Conservation (phyloP, 495 filamentous ascomycete species). For the Lasiosphaeria hispida region DNA sequence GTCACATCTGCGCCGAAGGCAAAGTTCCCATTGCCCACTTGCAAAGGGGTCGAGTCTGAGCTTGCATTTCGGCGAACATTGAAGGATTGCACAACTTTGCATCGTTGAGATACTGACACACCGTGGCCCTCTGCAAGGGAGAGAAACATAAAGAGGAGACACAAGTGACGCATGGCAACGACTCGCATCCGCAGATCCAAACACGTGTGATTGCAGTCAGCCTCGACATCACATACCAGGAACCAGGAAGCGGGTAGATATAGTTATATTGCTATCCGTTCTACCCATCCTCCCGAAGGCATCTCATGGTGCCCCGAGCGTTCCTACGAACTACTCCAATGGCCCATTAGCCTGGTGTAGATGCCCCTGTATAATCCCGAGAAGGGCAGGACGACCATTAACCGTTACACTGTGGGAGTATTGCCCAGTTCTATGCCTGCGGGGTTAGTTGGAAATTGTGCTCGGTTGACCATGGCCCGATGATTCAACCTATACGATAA, state of each 20-base stretch:
- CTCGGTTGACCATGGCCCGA: conserved; percentile 20
- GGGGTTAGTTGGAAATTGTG: conserved; percentile 8
- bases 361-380: not conserved
- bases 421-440: conserved; percentile 8
- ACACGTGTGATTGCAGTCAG: not conserved
- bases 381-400: conserved; percentile 18
- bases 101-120: conserved; percentile 8
- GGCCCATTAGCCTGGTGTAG: too few relatives aligned
- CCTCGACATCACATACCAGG: not conserved
- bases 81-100: conserved; percentile 37
- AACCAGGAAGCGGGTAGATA: not conserved
- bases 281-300: not conserved
- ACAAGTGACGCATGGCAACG: conserved; percentile 17
- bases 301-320: not conserved
- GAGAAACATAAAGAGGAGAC: conserved; percentile 16
- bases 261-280: not conserved
- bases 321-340: too few relatives aligned
- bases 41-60: conserved; percentile 47
- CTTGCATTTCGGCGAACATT: conserved; percentile 32
- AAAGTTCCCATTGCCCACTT: conserved; percentile 56
- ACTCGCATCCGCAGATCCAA: not conserved
- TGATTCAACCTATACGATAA: not conserved
- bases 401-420: conserved; percentile 14
- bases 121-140: conserved; percentile 22
- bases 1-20: conserved; percentile 55